Conservation (phyloP, 2,329 filamentous ascomycete genomes). For the Bimuria novae-zelandiae region DNA sequence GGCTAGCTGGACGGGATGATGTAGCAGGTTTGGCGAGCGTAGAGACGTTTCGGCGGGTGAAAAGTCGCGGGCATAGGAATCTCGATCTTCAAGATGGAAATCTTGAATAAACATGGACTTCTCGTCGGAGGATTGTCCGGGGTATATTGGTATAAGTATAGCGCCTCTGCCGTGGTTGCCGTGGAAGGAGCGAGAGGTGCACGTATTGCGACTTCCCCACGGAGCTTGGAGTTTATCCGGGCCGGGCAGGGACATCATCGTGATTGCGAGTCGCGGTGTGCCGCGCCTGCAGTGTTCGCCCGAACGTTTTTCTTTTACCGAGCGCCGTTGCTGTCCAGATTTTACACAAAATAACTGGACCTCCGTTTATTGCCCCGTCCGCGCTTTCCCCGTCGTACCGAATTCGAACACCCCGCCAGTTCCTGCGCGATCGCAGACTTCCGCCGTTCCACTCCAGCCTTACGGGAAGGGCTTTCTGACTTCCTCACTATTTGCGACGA, state of each 20-base stretch:
- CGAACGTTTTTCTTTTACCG: background rate
- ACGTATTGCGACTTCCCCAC: background rate
- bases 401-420: background rate
- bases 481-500: background rate
- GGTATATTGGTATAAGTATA: too few species aligned
- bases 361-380: background rate
- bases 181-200: background rate
- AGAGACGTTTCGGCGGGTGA: background rate
- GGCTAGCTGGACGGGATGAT: background rate
- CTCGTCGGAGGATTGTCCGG: background rate
- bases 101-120: background rate
- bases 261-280: background rate
- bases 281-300: background rate
- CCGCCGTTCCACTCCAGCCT: conserved; percentile 7
- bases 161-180: too few species aligned
- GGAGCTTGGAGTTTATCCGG: background rate
- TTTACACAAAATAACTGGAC: background rate
- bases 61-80: background rate
- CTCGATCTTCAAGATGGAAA: background rate
- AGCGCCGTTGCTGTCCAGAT: background rate
- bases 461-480: conserved; percentile 8
- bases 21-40: background rate
- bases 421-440: conserved; percentile 3
- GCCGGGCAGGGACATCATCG: background rate
- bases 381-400: background rate